A percentile compares a stretch with the other conserved stretches of the same genome.
These are phyloP conservation scores for Mycosphaerella sp. DNA, from an alignment of 2,329 filamentous ascomycete genomes.

Conservation along the genomic window DNA sequence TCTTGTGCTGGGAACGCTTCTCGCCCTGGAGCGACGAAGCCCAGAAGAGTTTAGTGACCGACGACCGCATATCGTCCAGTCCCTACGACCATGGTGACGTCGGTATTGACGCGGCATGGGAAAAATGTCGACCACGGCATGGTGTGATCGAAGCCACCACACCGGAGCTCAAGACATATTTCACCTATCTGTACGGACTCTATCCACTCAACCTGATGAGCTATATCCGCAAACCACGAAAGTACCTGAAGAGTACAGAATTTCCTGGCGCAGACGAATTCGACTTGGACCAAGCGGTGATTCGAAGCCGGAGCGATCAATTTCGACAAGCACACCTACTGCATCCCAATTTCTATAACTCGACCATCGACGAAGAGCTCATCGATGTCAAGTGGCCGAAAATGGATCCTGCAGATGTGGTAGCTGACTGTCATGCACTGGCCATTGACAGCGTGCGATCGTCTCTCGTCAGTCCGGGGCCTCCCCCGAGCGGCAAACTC, in stretches of 20 bases:
- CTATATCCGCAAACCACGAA: slow-evolving; percentile 75
- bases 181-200: slow-evolving; percentile 74
- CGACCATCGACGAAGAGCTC: slow-evolving; percentile 74
- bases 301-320: slow-evolving; percentile 66
- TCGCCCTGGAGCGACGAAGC: slow-evolving; percentile 34
- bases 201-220: slow-evolving; percentile 83
- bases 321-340: slow-evolving; percentile 68
- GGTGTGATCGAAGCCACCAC: slow-evolving; percentile 57
- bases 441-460: slow-evolving; percentile 44
- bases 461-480: slow-evolving; percentile 42
- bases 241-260: slow-evolving; percentile 68
- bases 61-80: slow-evolving; percentile 32
- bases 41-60: slow-evolving; percentile 32
- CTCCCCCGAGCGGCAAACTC: slow-evolving; percentile 43
- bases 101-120: slow-evolving; percentile 50
- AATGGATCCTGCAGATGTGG: slow-evolving; percentile 71
- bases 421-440: slow-evolving; percentile 72
- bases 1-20: slow-evolving; percentile 70
- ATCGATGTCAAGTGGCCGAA: slow-evolving; percentile 74
- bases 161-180: slow-evolving; percentile 66
- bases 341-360: slow-evolving; percentile 77
- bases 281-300: slow-evolving; percentile 71
- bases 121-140: slow-evolving; percentile 56
- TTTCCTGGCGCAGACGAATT: slow-evolving; percentile 65
- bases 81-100: slow-evolving; percentile 39